Conservation (phyloP, 2,329 filamentous ascomycete species). For the Botrytis sinoallii region DNA sequence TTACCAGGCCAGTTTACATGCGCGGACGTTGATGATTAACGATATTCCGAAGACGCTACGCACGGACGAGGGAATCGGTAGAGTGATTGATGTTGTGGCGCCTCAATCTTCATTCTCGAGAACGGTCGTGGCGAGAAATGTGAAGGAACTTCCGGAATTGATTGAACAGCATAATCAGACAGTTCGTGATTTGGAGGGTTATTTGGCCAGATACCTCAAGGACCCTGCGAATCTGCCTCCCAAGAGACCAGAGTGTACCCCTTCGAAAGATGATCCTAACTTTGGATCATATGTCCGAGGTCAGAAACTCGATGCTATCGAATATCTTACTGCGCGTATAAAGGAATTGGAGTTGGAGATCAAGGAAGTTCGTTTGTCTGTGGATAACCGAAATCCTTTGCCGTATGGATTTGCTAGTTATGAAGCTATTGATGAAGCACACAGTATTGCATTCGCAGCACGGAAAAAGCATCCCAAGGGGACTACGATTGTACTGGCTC, state of each 20-base stretch:
- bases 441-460: constrained; percentile 78
- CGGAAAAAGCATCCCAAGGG: constrained; percentile 79
- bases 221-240: constrained; percentile 77
- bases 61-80: constrained; percentile 82
- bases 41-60: constrained; percentile 76
- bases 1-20: constrained; percentile 83
- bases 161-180: constrained; percentile 79
- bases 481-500: constrained; percentile 73
- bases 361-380: constrained; percentile 72
- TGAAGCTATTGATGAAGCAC: constrained; percentile 81
- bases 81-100: constrained; percentile 76
- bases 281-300: constrained; percentile 61
- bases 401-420: constrained; percentile 94
- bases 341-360: constrained; percentile 78
- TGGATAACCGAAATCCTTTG: constrained; percentile 86
- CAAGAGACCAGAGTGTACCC: constrained; percentile 72
- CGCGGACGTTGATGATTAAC: constrained; percentile 70
- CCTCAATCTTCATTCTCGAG: constrained; percentile 76
- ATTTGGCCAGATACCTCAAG: constrained; percentile 86
- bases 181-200: constrained; percentile 77
- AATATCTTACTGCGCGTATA: constrained; percentile 85
- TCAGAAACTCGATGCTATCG: constrained; percentile 87
- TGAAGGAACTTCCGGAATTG: constrained; percentile 81
- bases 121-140: constrained; percentile 83
- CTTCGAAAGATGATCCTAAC: constrained; percentile 74